These are phyloP conservation scores for Fusarium graminum DNA, from an alignment of 2,329 filamentous ascomycete genomes.

Conservation along the genomic window DNA sequence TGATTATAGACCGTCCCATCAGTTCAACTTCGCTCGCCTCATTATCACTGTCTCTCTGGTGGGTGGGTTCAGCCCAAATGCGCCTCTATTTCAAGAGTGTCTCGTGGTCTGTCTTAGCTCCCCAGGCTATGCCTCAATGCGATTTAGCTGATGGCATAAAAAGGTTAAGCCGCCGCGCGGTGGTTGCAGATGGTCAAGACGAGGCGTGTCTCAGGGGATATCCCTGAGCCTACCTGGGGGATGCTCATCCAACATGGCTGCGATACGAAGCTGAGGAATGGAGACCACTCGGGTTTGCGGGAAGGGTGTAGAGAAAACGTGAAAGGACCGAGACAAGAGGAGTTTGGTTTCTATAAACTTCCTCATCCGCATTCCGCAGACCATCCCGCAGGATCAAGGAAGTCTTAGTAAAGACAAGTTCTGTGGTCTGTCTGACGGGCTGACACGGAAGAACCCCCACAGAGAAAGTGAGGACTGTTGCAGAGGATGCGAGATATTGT, in stretches of 20 bases:
- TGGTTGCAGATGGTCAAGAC: slow-evolving; percentile 40
- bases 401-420: neutral
- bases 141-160: slow-evolving; percentile 37
- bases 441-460: slow-evolving; percentile 23
- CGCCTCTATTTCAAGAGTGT: slow-evolving; percentile 43
- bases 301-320: slow-evolving; percentile 9
- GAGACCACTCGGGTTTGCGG: slow-evolving; percentile 10
- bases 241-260: slow-evolving; percentile 5
- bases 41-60: slow-evolving; percentile 14
- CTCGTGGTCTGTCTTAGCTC: slow-evolving; percentile 40
- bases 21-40: slow-evolving; percentile 33
- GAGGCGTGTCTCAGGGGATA: slow-evolving; percentile 49
- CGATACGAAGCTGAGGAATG: slow-evolving; percentile 46
- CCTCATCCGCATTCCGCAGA: slow-evolving; percentile 34
- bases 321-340: slow-evolving; percentile 18
- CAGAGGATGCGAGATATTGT: slow-evolving; percentile 31
- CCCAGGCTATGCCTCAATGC: slow-evolving; percentile 30
- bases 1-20: slow-evolving; percentile 21
- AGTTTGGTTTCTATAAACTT: slow-evolving; percentile 14
- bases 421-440: slow-evolving; percentile 10
- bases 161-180: slow-evolving; percentile 32
- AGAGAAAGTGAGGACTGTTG: slow-evolving; percentile 14
- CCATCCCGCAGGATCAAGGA: slow-evolving; percentile 9
- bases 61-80: slow-evolving; percentile 31
- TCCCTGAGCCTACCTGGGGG: slow-evolving; percentile 28